Conservation (phyloP, 1,284 basidiomycete species). For the Apiotrichum montevideense region DNA sequence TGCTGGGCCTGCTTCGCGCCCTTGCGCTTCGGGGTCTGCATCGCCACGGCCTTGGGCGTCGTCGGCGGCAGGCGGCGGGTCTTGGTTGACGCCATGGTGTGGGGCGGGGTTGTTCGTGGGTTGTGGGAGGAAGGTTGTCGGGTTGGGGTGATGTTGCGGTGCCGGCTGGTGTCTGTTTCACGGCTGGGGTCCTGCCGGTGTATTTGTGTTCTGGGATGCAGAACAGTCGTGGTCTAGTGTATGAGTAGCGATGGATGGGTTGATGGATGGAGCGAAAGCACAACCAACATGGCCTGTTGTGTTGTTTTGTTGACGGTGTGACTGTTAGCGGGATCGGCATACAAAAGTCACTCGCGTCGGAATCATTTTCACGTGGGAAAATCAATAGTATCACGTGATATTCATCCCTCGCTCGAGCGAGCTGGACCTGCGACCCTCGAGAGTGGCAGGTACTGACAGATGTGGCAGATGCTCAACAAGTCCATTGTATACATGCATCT, state of each 20-base stretch:
- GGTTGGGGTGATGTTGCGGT: neutral
- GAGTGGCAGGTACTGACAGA: no score
- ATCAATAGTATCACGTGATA: neutral
- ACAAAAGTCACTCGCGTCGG: neutral
- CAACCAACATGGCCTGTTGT: neutral
- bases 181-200: neutral
- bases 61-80: slow-evolving; percentile 14
- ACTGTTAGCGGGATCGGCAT: neutral
- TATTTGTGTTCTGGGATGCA: neutral
- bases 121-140: no score
- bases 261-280: neutral
- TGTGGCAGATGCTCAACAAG: no score
- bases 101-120: neutral
- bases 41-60: neutral
- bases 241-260: no score
- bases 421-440: no score
- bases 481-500: neutral
- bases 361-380: neutral
- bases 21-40: slow-evolving; percentile 20
- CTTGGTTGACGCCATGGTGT: slow-evolving; percentile 17
- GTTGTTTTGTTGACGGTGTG: neutral
- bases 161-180: no score
- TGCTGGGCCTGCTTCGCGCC: slow-evolving; percentile 25
- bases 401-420: no score
- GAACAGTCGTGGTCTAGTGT: neutral